phyloP scores from a whole-genome alignment of 2,329 filamentous ascomycete genomes.

The Penicillium digitatum region DNA sequence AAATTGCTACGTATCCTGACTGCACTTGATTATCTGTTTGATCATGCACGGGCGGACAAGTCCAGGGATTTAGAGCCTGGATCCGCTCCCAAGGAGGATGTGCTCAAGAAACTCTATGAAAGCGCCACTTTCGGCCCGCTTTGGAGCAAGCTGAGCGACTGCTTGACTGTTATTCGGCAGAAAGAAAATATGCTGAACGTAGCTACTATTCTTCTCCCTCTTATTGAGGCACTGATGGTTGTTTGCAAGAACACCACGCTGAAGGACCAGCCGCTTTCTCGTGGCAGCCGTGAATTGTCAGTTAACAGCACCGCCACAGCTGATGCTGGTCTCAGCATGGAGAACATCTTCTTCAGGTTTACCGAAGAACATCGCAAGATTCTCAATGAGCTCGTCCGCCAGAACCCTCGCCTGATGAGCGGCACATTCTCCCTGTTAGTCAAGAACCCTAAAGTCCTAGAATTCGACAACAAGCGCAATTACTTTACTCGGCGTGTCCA shows the following conservation, averaged over 20 bases:
- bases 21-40: slow-evolving; percentile 92
- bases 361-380: slow-evolving; percentile 97
- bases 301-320: slow-evolving; percentile 68
- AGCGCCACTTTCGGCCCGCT: slow-evolving; percentile 84
- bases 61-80: slow-evolving; percentile 52
- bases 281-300: slow-evolving; percentile 61
- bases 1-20: slow-evolving; percentile 90
- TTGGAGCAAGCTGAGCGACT: slow-evolving; percentile 89
- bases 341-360: slow-evolving; percentile 91
- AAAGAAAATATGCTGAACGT: slow-evolving; percentile 96
- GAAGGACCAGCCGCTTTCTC: slow-evolving; percentile 58
- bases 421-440: slow-evolving; percentile 93
- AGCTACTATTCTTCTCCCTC: slow-evolving; percentile 85
- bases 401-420: slow-evolving; percentile 97
- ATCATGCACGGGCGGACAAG: slow-evolving; percentile 64
- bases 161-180: slow-evolving; percentile 79
- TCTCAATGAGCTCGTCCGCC: slow-evolving; percentile 92
- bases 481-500: slow-evolving; percentile 96
- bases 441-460: slow-evolving; percentile 96
- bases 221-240: slow-evolving; percentile 97
- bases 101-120: slow-evolving; percentile 83
- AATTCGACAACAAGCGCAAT: slow-evolving; percentile 99
- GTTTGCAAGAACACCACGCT: slow-evolving; percentile 96
- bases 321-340: slow-evolving; percentile 67
- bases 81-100: slow-evolving; percentile 69